phyloP scores from a whole-genome alignment of 2,329 filamentous ascomycete genomes.

The Fusarium albosuccineum region DNA sequence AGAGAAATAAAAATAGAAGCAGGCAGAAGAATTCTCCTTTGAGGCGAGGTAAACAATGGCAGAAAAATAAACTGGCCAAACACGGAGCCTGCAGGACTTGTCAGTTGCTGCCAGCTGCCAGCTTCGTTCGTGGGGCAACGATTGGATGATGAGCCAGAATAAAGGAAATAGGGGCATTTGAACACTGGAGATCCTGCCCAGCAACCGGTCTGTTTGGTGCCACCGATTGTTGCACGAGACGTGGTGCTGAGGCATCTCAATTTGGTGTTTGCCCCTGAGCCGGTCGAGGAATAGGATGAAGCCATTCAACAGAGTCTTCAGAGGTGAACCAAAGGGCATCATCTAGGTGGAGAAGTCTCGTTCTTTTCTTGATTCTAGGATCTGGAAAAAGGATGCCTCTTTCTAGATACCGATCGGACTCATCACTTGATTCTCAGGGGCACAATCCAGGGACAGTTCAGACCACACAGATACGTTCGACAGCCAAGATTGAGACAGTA shows the following conservation, averaged over 20 bases:
- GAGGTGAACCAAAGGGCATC: not conserved
- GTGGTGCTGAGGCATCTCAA: slow-evolving; percentile 29
- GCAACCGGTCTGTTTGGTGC: slow-evolving; percentile 35
- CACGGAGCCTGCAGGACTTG: slow-evolving; percentile 14
- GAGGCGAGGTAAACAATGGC: slow-evolving; percentile 29
- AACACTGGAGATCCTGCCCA: not conserved
- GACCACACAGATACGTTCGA: too few species aligned
- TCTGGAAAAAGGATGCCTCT: not conserved
- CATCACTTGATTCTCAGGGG: not conserved
- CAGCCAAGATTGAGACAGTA: not conserved
- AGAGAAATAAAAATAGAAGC: slow-evolving; percentile 11
- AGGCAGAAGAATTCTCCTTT: slow-evolving; percentile 26
- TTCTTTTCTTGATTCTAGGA: not conserved
- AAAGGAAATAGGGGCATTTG: slow-evolving; percentile 11
- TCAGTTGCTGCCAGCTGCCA: slow-evolving; percentile 21
- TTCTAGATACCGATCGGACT: too few species aligned
- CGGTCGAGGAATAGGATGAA: not conserved
- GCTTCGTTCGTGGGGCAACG: slow-evolving; percentile 36
- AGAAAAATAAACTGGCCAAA: not conserved
- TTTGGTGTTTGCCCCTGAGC: slow-evolving; percentile 33
- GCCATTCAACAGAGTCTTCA: slow-evolving; percentile 1
- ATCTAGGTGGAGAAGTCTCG: too few species aligned
- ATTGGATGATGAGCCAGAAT: slow-evolving; percentile 6
- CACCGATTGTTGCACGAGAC: slow-evolving; percentile 30
- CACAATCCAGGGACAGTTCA: not conserved